Conservation (phyloP, 495 filamentous ascomycete species). For the Podospora bellae-mahoneyi region DNA sequence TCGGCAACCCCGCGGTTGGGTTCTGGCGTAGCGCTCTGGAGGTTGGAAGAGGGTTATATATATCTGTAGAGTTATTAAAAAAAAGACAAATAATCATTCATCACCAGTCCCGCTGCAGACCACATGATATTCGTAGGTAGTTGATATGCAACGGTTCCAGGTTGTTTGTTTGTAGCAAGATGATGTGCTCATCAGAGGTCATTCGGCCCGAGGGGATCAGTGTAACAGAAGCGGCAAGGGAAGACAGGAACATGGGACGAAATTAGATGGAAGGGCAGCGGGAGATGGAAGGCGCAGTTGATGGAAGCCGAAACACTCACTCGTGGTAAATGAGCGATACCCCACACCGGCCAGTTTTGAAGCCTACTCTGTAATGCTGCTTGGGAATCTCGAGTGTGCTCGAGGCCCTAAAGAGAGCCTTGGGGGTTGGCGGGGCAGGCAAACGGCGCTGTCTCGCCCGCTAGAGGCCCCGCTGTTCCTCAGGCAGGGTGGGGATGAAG, state of each 20-base stretch:
- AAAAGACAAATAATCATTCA: too few relatives aligned
- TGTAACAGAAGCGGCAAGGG: neutral
- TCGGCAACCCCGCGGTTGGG: constrained; percentile 1
- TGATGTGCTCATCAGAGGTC: too few relatives aligned
- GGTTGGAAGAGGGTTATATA: neutral
- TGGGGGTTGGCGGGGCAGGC: neutral
- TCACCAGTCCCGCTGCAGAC: too few relatives aligned
- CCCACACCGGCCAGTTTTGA: neutral
- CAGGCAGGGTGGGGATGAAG: neutral
- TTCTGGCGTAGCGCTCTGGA: neutral
- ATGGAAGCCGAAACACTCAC: neutral
- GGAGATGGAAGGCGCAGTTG: neutral
- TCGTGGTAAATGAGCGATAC: neutral
- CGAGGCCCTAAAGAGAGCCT: neutral
- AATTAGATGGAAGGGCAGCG: neutral
- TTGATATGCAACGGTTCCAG: too few relatives aligned
- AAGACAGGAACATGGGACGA: neutral
- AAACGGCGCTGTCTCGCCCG: neutral
- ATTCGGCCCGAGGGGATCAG: neutral
- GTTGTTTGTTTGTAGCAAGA: too few relatives aligned
- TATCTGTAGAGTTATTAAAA: neutral
- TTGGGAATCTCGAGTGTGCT: neutral
- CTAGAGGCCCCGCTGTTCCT: neutral
- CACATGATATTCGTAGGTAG: too few relatives aligned
- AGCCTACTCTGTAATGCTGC: neutral